Conservation (phyloP, 306 rosid genomes). For the Cucumis sativus region Cucumber_9930_V3 NC_026656.2:22054501-22055000, state of each 20-base stretch:
- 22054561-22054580: too few relatives aligned
- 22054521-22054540: too few relatives aligned
- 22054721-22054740: constrained; percentile 15
- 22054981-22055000: background rate
- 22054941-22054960: background rate
- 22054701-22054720: constrained; percentile 18
- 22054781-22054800: constrained; percentile 6
- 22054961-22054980: background rate
- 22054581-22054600: too few relatives aligned
- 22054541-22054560: too few relatives aligned
- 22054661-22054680: background rate
- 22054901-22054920: background rate
- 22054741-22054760: constrained; percentile 29
- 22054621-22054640: constrained; percentile 13
- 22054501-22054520: too few relatives aligned
- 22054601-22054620: too few relatives aligned
- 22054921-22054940: background rate
- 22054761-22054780: constrained; percentile 28
- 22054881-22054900: too few relatives aligned
- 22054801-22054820: too few relatives aligned
- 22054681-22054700: background rate
- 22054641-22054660: constrained; percentile 34
- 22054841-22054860: too few relatives aligned
- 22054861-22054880: too few relatives aligned
- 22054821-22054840: too few relatives aligned